Percentiles rank a stretch among this genome's conserved stretches.
phyloP scores from a whole-genome alignment of 257 asterid genomes.

The Nemophila menziesii region DNA sequence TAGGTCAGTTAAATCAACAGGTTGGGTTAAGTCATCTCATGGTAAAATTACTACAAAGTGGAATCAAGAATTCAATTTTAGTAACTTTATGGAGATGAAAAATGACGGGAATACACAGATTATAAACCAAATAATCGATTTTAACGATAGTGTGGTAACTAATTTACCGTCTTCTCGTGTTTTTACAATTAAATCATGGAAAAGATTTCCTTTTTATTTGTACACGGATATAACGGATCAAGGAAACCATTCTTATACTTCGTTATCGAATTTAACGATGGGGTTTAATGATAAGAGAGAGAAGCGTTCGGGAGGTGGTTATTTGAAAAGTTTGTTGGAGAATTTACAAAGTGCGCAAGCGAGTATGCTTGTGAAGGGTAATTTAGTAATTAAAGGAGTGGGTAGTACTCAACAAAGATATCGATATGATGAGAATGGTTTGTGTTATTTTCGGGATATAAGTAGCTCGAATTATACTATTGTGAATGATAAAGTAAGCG shows the following conservation, averaged over 20 bases:
- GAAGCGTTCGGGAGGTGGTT: slow-evolving; percentile 19
- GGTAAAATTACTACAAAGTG: slow-evolving; percentile 37
- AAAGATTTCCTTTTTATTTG: slow-evolving; percentile 25
- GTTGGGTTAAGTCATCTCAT: slow-evolving; percentile 52
- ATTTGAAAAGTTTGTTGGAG: slow-evolving; percentile 19
- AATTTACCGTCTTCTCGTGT: slow-evolving; percentile 13
- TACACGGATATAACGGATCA: slow-evolving; percentile 28
- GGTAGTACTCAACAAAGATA: slow-evolving; percentile 57
- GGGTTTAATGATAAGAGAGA: slow-evolving; percentile 33
- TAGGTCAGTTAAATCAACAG: slow-evolving; percentile 36
- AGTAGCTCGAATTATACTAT: too few relatives aligned
- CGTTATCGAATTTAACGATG: slow-evolving; percentile 43
- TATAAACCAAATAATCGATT: slow-evolving; percentile 41
- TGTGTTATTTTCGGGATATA: too few relatives aligned
- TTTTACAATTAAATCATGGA: slow-evolving; percentile 11
- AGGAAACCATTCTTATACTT: slow-evolving; percentile 33
- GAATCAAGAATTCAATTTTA: slow-evolving; percentile 27
- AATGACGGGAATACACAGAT: slow-evolving; percentile 48
- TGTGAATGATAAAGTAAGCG: too few relatives aligned
- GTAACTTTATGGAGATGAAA: slow-evolving; percentile 43
- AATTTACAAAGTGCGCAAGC: slow-evolving; percentile 52
- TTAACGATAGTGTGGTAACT: slow-evolving; percentile 22
- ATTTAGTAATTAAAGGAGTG: slow-evolving; percentile 32
- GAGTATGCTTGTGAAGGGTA: slow-evolving; percentile 40
- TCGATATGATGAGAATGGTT: too few relatives aligned